These are phyloP conservation scores for Chionographis japonica DNA, from an alignment of 106 monocot species.

Conservation along the genomic window DNA sequence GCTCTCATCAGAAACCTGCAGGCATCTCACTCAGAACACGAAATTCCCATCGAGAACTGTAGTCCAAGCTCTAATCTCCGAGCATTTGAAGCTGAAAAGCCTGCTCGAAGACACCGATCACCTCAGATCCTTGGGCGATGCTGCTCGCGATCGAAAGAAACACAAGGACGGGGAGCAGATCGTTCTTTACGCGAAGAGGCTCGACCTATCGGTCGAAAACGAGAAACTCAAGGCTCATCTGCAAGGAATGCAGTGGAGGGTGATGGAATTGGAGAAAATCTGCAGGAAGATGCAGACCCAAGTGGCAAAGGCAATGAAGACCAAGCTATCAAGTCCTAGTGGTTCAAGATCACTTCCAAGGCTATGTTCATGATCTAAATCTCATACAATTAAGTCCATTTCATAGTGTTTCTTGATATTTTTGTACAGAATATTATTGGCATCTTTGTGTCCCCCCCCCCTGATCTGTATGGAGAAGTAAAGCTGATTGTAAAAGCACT, in stretches of 20 bases:
- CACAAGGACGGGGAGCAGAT: conserved; percentile 35
- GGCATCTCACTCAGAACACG: conserved; percentile 60
- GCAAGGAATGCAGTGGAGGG: conserved; percentile 81
- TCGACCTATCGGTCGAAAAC: conserved; percentile 49
- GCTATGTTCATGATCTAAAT: conserved; percentile 64
- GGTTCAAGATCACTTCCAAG: conserved; percentile 64
- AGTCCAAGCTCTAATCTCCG: conserved; percentile 63
- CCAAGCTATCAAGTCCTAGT: conserved; percentile 6
- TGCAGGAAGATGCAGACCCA: conserved; percentile 83
- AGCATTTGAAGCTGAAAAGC: conserved; percentile 71
- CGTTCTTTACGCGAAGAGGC: conserved; percentile 62
- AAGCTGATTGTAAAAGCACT: background rate
- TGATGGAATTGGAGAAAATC: conserved; percentile 79
- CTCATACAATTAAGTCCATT: background rate
- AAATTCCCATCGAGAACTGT: conserved; percentile 75
- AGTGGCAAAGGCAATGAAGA: conserved; percentile 57
- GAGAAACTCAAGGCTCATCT: conserved; percentile 66
- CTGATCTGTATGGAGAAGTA: background rate
- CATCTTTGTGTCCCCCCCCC: background rate
- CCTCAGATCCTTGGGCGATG: conserved; percentile 5
- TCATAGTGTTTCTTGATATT: background rate
- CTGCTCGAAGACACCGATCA: conserved; percentile 38
- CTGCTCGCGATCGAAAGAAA: conserved; percentile 3
- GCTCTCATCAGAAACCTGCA: conserved; percentile 74
- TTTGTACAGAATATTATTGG: background rate